phyloP scores from a whole-genome alignment of 495 filamentous ascomycete species.

The Podospora comata region DNA sequence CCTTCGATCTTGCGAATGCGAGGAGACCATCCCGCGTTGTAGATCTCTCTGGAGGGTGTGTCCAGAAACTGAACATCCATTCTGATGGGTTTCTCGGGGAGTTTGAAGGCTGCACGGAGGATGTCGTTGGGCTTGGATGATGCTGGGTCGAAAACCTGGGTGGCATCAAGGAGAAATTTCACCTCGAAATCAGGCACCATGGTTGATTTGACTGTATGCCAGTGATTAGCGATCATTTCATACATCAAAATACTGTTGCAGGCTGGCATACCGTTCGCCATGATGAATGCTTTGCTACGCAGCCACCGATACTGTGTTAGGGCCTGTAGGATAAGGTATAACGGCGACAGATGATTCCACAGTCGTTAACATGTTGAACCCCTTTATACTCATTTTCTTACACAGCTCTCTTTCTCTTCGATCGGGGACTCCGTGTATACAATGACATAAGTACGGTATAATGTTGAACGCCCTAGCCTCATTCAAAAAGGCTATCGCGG shows the following conservation, averaged over 20 bases:
- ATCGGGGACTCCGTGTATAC: neutral
- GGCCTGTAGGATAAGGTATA: neutral
- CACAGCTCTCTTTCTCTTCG: neutral
- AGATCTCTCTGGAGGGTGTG: constrained; percentile 27
- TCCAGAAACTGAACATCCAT: constrained; percentile 35
- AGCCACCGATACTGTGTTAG: neutral
- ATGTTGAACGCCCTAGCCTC: neutral
- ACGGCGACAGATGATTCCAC: neutral
- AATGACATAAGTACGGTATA: neutral
- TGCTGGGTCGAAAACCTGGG: constrained; percentile 23
- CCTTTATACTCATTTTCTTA: neutral
- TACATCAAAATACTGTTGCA: neutral
- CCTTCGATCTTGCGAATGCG: constrained; percentile 36
- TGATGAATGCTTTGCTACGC: neutral
- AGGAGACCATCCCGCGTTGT: constrained; percentile 32
- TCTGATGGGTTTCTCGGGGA: neutral
- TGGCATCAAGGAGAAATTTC: constrained; percentile 30
- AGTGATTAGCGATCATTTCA: neutral
- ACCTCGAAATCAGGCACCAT: constrained; percentile 36
- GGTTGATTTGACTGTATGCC: neutral
- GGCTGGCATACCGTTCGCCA: neutral
- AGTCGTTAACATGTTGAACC: no score
- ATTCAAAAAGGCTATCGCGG: neutral
- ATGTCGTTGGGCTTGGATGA: constrained; percentile 28
- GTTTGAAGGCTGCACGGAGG: constrained; percentile 24